A percentile compares a stretch with the other conserved stretches of the same genome.
phyloP scores from a whole-genome alignment of 169 alveolate species.

The Eimeria zaria region DNA sequence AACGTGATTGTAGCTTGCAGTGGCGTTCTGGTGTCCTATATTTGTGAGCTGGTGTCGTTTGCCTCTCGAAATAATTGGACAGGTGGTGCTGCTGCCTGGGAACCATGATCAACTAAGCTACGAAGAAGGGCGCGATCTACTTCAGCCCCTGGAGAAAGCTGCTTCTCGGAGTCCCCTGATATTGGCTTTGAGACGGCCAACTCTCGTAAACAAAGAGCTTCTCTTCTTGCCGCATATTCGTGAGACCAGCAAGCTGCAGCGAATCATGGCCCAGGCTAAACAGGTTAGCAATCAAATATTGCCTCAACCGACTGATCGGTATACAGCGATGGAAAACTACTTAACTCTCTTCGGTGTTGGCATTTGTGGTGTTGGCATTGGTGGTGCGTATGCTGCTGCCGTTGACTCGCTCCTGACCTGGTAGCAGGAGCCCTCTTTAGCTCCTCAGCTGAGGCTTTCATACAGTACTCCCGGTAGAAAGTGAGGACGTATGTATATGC shows the following conservation, averaged over 20 bases:
- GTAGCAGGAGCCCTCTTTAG: not conserved
- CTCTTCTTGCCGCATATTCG: constrained; percentile 72
- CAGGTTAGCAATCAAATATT: not conserved
- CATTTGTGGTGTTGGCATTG: not conserved
- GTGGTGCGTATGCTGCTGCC: not conserved
- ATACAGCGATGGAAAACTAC: not conserved
- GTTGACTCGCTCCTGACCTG: not conserved
- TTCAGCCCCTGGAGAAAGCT: constrained; percentile 60
- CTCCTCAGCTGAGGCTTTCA: not conserved
- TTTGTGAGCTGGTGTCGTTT: not conserved
- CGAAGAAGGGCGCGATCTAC: constrained; percentile 68
- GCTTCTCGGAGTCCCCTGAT: constrained; percentile 53
- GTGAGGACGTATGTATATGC: not conserved
- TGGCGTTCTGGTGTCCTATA: not conserved
- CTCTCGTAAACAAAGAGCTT: constrained; percentile 65
- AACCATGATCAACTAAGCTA: constrained; percentile 61
- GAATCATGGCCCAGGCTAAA: constrained; percentile 40
- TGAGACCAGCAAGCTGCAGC: constrained; percentile 32
- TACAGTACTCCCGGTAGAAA: not conserved
- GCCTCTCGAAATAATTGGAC: not conserved
- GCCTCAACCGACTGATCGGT: not conserved
- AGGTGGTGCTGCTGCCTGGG: constrained; percentile 60
- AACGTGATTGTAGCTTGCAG: not conserved
- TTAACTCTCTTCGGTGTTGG: not conserved
- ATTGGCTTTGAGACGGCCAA: constrained; percentile 69